Conservation (phyloP, 2,329 filamentous ascomycete genomes). For the Lachnellula cervina region DNA sequence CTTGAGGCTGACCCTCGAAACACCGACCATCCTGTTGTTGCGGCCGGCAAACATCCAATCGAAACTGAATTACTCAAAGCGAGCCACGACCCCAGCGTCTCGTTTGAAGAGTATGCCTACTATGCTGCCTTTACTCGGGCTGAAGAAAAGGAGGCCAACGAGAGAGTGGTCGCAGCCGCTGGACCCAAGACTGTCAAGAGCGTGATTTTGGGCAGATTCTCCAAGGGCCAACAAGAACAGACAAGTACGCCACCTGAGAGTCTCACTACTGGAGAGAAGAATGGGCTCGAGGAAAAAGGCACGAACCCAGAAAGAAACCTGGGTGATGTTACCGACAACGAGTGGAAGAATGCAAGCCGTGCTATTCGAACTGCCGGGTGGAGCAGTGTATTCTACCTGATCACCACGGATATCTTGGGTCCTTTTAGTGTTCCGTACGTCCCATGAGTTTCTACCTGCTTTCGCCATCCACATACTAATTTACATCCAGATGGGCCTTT, state of each 20-base stretch:
- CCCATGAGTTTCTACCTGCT: constrained; percentile 4
- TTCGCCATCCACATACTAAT: background rate
- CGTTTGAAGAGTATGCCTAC: constrained; percentile 35
- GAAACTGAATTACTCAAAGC: constrained; percentile 15
- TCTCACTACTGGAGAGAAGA: background rate
- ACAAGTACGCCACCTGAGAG: too few relatives aligned
- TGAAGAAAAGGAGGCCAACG: constrained; percentile 28
- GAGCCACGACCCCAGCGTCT: constrained; percentile 29
- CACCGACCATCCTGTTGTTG: constrained; percentile 9
- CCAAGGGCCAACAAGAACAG: constrained; percentile 7
- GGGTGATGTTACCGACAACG: constrained; percentile 33
- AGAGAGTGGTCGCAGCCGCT: constrained; percentile 11
- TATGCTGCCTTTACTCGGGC: constrained; percentile 32
- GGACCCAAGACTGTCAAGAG: constrained; percentile 21
- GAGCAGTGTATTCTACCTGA: constrained; percentile 39
- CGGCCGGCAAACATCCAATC: constrained; percentile 6
- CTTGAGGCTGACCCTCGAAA: constrained; percentile 24
- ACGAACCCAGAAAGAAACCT: too few relatives aligned
- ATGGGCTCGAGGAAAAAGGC: too few relatives aligned
- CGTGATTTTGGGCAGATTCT: constrained; percentile 20
- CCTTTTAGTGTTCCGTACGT: constrained; percentile 11
- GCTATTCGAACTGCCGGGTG: constrained; percentile 42
- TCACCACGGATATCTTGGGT: constrained; percentile 24
- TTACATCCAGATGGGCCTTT: constrained; percentile 34
- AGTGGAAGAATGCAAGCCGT: constrained; percentile 44